These are phyloP conservation scores for Fusarium tjaetaba DNA, from an alignment of 2,329 filamentous ascomycete species.

Conservation along the genomic window DNA sequence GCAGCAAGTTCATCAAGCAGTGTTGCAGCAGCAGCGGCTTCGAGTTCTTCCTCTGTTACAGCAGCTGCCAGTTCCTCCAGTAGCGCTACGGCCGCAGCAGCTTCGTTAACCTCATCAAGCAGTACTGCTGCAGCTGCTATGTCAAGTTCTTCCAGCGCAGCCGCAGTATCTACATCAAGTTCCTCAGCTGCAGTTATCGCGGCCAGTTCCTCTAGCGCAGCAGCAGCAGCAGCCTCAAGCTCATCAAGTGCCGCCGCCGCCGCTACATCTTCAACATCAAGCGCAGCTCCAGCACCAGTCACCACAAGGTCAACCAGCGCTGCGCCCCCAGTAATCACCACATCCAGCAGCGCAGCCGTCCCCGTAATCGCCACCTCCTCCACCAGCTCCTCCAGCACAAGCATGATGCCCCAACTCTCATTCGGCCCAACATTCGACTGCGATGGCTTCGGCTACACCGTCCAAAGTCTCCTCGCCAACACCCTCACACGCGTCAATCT, in stretches of 20 bases:
- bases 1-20: background rate
- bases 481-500: slow-evolving; percentile 21
- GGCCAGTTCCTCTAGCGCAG: background rate
- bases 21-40: background rate
- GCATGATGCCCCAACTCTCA: background rate
- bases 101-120: background rate
- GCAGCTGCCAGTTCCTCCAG: background rate
- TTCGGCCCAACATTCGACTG: slow-evolving; percentile 30
- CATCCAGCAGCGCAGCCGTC: background rate
- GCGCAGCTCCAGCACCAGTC: background rate
- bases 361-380: background rate
- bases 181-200: background rate
- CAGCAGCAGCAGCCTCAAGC: background rate
- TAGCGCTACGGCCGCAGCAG: background rate
- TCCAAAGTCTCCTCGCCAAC: background rate
- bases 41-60: background rate
- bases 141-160: background rate
- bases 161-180: background rate
- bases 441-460: slow-evolving; percentile 17
- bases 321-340: background rate
- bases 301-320: no score
- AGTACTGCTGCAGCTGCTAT: background rate
- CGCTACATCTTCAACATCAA: background rate
- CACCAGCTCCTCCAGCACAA: background rate
- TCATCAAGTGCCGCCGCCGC: background rate